These are phyloP conservation scores for Apiospora arundinis DNA, from an alignment of 2,329 filamentous ascomycete genomes.

Conservation along the genomic window DNA sequence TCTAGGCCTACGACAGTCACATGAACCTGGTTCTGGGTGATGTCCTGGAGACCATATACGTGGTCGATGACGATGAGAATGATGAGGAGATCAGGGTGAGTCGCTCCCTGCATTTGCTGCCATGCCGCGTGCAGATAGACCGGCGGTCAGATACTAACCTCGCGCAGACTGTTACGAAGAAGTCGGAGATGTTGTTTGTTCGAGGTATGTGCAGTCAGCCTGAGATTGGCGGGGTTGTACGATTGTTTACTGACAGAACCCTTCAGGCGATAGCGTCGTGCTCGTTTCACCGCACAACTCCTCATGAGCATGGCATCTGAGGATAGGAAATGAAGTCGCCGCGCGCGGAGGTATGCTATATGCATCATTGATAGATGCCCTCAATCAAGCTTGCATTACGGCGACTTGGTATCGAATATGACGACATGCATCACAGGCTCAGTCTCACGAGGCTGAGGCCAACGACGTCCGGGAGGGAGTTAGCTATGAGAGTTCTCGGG, in stretches of 20 bases:
- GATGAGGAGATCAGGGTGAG: constrained; percentile 77
- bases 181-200: constrained; percentile 98
- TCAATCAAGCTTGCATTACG: neutral
- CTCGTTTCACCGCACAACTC: constrained; percentile 48
- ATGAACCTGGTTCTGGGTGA: constrained; percentile 97
- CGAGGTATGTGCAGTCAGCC: constrained; percentile 69
- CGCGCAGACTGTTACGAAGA: constrained; percentile 85
- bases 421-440: neutral
- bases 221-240: neutral
- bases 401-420: neutral
- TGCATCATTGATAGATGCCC: neutral
- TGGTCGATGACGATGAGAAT: constrained; percentile 87
- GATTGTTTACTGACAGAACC: constrained; percentile 32
- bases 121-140: neutral
- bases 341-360: too few relatives aligned
- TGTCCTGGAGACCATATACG: constrained; percentile 95
- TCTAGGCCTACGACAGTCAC: constrained; percentile 94
- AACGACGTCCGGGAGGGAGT: neutral
- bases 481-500: neutral
- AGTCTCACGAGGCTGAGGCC: neutral
- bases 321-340: neutral
- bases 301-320: constrained; percentile 21
- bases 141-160: constrained; percentile 17
- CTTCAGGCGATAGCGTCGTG: constrained; percentile 72
- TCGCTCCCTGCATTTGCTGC: constrained; percentile 15